Conservation (phyloP, 2,329 filamentous ascomycete species). For the Tympanopsis confertula region DNA sequence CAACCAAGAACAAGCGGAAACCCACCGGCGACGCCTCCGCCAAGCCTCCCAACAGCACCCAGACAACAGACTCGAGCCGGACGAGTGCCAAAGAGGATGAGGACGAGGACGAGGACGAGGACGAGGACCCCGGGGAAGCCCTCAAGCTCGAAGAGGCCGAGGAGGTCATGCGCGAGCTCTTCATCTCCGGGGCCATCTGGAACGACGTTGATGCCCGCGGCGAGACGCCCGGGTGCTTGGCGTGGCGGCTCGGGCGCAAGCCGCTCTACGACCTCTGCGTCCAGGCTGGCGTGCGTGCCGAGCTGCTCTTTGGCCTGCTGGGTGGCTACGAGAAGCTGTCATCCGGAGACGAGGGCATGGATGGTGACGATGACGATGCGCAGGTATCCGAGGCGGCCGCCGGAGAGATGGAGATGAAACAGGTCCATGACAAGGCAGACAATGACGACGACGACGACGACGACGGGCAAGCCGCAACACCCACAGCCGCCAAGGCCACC, state of each 20-base stretch:
- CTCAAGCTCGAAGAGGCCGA: constrained; percentile 42
- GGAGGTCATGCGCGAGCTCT: constrained; percentile 61
- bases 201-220: constrained; percentile 80
- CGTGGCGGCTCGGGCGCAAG: constrained; percentile 53
- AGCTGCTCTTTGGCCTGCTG: constrained; percentile 72
- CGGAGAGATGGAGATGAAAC: constrained; percentile 11
- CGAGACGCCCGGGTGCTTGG: constrained; percentile 87
- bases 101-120: constrained; percentile 7
- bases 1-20: constrained; percentile 9
- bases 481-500: constrained; percentile 9
- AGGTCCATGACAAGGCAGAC: constrained; percentile 12
- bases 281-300: constrained; percentile 80
- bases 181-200: constrained; percentile 89
- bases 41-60: not conserved
- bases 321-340: constrained; percentile 69
- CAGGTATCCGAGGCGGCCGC: constrained; percentile 14
- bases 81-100: constrained; percentile 10
- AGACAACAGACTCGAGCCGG: too few relatives aligned
- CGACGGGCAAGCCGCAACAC: constrained; percentile 10
- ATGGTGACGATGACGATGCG: constrained; percentile 17
- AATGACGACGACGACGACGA: constrained; percentile 10
- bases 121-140: constrained; percentile 22
- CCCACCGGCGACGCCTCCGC: not conserved
- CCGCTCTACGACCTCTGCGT: constrained; percentile 74
- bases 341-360: constrained; percentile 33